Evolutionary conservation across 495 filamentous ascomycete genomes (phyloP), one percentile per base, ranked within the genome.

Genomic region (Pyronema domesticum): DNA sequence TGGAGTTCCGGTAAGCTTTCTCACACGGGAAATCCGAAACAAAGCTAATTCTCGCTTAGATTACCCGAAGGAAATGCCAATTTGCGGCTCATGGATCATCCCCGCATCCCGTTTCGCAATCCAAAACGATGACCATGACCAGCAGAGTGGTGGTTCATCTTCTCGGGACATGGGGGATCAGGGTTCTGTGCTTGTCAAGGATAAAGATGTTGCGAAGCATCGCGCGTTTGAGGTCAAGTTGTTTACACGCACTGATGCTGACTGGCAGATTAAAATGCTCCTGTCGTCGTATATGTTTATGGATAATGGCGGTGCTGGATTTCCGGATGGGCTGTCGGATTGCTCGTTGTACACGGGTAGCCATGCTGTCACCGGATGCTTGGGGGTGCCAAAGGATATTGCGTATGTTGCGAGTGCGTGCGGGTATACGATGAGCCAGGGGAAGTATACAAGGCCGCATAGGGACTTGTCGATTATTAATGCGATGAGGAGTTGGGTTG

Each of bases 41-140:
- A 30, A 30, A 30, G 23, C 23, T 30, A 30, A 30, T 30, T 1
- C 5, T 30, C 23, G 23, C 23, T 55, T 50, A 30, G 58, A 67
- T 37, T 67, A 67, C 47, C 65, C 65, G n/a, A 67, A 67, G 55
- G 65, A 67, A 46, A 57, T 60, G 56, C 65, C 65, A 0, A 63
- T 63, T 42, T 67, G 65, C 37, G 65, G 65, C 7, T 50, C 39
- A 13, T 67, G 65, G 65, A 54, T 67, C 19, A 65, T 67, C 33
- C 65, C 65, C 0, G 58, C 65, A 0, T 65, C 65, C 14, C 57
- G 65, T n/a, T 67, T 67, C 47, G 65, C 62, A 1, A 58, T 67
- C 42, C 65, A 67, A 58, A 67, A 67, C 53, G 65, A 67, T 36
- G 65, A 67, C 37, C 65, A 67, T 30, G 65, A 67, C 49, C 65